Base-by-base conservation (phyloP, 192 early-diverging fungal species). In the Backusella luteola region DNA sequence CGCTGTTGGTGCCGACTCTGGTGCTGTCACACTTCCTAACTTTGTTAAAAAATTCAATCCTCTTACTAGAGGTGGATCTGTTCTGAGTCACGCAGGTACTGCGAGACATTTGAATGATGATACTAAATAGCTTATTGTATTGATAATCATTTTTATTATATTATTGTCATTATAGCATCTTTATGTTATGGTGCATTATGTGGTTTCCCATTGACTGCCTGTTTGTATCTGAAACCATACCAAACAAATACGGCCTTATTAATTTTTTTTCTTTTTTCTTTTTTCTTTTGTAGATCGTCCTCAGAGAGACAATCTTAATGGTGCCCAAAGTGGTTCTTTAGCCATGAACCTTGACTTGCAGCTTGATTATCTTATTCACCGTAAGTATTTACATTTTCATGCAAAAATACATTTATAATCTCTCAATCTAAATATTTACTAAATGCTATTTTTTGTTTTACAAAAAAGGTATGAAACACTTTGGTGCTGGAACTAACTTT, bases 291-390 rank as follows among this genome's bases (percentile, higher is more conserved):
- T 69, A 77, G 76, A 79, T 46, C 56, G 39, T 26, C 78, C 78
- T 8, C 1, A 44, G 14, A 32, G 12, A 32, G 78, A 79, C 66
- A 42, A 69, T 9, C 49, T 88, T 66, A 90, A 90, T 71, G 87
- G 84, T 42, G 89, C 89, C 19, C 83, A 84, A 71, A 79, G 83
- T 53, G 89, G 86, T 4, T 85, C 85, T 59, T 69, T 88, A 78
- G 81, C 76, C 0, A 41, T 32, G 17, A 88, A 90, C 63, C 77
- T 90, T 35, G 36, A 75, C 6, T 12, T 71, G 21, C 79, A 89
- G 74, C 67, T 90, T 5, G 69, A 80, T 12, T 86, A 87, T 73
- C 75, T 90, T 6, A 70, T 69, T 38, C 46, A 73, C 32, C 35
- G 78, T 79, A 75, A 39, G 34, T 41, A 23, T 7, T 19, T 56